phyloP scores from a whole-genome alignment of 192 early-diverging fungal genomes.

The Spizellomyces punctatus region DNA sequence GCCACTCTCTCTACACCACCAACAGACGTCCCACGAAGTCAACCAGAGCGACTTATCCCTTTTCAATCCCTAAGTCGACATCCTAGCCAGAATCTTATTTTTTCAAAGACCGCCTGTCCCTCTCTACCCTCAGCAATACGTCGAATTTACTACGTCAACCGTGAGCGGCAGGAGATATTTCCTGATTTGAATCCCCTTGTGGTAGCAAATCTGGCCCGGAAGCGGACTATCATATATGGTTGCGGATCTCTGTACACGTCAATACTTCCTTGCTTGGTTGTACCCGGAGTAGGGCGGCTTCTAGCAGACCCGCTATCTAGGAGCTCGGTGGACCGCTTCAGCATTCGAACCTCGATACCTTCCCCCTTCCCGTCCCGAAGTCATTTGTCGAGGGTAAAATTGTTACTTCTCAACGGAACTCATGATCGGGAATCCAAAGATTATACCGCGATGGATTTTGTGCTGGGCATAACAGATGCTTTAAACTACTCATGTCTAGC shows the following conservation, averaged over 20 bases:
- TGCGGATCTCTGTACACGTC: slow-evolving; percentile 78
- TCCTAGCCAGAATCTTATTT: slow-evolving; percentile 49
- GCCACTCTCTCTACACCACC: slow-evolving; percentile 29
- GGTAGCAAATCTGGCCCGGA: slow-evolving; percentile 46
- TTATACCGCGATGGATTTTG: slow-evolving; percentile 74
- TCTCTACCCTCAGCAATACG: slow-evolving; percentile 56
- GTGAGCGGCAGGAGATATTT: slow-evolving; percentile 70
- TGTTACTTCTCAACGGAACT: slow-evolving; percentile 71
- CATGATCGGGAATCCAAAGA: slow-evolving; percentile 69
- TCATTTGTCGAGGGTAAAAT: slow-evolving; percentile 41
- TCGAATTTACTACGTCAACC: slow-evolving; percentile 72
- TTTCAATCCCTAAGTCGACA: slow-evolving; percentile 14
- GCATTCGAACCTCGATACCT: background rate
- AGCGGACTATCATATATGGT: slow-evolving; percentile 65
- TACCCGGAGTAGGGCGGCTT: slow-evolving; percentile 66
- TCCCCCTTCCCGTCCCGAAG: background rate
- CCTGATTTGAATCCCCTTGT: slow-evolving; percentile 66
- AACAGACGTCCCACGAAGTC: slow-evolving; percentile 7
- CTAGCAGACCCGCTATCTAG: slow-evolving; percentile 46
- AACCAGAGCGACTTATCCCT: slow-evolving; percentile 9
- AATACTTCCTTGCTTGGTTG: slow-evolving; percentile 70
- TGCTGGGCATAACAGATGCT: slow-evolving; percentile 66
- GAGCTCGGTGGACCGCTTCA: background rate
- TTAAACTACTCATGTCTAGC: slow-evolving; percentile 56
- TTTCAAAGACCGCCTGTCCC: slow-evolving; percentile 49